Evolutionary conservation across 768 basidiomycete genomes (phyloP).

Genomic region (Boletus huronensis): DNA sequence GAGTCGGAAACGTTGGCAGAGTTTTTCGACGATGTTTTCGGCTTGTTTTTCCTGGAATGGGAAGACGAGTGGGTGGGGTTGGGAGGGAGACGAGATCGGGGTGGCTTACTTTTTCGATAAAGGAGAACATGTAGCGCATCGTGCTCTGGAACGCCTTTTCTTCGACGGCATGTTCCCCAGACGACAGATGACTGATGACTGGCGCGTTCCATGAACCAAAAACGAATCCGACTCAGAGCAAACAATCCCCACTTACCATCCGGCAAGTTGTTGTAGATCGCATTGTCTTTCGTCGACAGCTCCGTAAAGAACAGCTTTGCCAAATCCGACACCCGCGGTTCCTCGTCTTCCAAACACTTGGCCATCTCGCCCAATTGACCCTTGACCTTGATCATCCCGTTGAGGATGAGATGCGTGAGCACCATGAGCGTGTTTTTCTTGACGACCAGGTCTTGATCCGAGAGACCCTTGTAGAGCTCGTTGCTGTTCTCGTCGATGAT

Average conservation of each 20-base stretch:
- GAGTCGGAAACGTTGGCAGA: slow-evolving; percentile 92
- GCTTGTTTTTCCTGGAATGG: slow-evolving; percentile 88
- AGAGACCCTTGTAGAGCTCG: slow-evolving; percentile 90
- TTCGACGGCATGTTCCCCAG: slow-evolving; percentile 87
- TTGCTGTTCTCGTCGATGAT: slow-evolving; percentile 98
- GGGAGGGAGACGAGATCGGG: not conserved
- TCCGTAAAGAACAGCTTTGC: slow-evolving; percentile 99
- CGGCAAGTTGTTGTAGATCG: slow-evolving; percentile 97
- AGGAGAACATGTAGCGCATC: slow-evolving; percentile 92
- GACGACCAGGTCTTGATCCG: slow-evolving; percentile 81
- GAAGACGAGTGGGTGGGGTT: not conserved
- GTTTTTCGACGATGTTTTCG: slow-evolving; percentile 94
- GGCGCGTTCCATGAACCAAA: slow-evolving; percentile 5
- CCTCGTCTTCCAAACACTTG: slow-evolving; percentile 95
- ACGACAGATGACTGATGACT: slow-evolving; percentile 95
- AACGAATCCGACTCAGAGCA: not conserved
- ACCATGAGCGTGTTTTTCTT: slow-evolving; percentile 99
- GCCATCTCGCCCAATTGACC: slow-evolving; percentile 99
- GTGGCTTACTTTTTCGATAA: slow-evolving; percentile 84
- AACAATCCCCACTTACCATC: slow-evolving; percentile 57
- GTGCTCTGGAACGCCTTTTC: slow-evolving; percentile 91
- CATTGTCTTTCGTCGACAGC: slow-evolving; percentile 95
- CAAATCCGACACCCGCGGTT: slow-evolving; percentile 82
- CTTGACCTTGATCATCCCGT: slow-evolving; percentile 99
- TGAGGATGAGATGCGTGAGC: slow-evolving; percentile 91